phyloP scores from a whole-genome alignment of 192 early-diverging fungal species.

The Umbelopsis sp. region DNA sequence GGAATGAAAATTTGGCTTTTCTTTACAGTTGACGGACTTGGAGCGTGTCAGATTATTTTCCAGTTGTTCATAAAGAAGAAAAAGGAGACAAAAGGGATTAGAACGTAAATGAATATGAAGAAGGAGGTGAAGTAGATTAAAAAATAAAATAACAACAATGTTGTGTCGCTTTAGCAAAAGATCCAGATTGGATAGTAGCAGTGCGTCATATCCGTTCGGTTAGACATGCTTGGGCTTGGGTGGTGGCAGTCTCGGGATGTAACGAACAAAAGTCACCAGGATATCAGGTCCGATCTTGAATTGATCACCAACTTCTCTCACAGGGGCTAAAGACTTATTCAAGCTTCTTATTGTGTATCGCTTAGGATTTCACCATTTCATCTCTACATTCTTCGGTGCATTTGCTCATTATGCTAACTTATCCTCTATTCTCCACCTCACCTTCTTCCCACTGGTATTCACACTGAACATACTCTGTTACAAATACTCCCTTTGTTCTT shows the following conservation, averaged over 20 bases:
- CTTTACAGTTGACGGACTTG: background rate
- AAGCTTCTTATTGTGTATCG: slow-evolving; percentile 12
- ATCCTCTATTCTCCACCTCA: background rate
- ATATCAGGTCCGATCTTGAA: slow-evolving; percentile 20
- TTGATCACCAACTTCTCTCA: slow-evolving; percentile 19
- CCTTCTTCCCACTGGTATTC: background rate
- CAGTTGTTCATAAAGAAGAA: background rate
- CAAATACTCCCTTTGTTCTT: background rate
- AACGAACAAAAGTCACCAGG: slow-evolving; percentile 14
- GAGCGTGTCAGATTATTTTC: background rate
- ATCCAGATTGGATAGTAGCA: background rate
- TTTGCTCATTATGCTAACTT: slow-evolving; percentile 5
- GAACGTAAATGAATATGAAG: background rate
- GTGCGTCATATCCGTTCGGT: slow-evolving; percentile 16
- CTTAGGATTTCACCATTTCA: background rate
- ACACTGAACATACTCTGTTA: background rate
- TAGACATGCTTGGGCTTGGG: background rate
- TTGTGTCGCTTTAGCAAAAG: background rate
- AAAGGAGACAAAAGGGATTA: background rate
- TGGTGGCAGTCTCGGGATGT: slow-evolving; percentile 17
- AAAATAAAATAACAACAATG: background rate
- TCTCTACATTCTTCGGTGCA: slow-evolving; percentile 18
- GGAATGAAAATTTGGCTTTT: background rate
- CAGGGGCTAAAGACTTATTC: slow-evolving; percentile 12
- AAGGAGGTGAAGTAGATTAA: slow-evolving; percentile 7